A percentile compares a stretch with the other conserved stretches of the same genome.
Conservation (phyloP, 164 flowering plant species). For the Cinnamomum chago region DNA sequence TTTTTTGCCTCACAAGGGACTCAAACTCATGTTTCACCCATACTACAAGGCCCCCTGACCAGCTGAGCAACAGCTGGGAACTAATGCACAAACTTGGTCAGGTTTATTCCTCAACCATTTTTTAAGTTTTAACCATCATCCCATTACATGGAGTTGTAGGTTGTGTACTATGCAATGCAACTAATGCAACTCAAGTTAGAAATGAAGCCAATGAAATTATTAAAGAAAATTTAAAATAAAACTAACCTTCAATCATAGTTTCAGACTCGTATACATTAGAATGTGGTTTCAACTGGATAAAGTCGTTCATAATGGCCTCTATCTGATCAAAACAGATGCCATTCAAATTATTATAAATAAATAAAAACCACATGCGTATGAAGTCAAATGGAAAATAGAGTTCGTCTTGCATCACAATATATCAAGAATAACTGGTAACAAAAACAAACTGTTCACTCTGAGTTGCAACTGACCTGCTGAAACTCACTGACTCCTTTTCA, state of each 20-base stretch:
- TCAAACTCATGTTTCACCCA: no score
- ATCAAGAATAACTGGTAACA: not conserved
- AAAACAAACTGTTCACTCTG: not conserved
- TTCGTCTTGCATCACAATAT: not conserved
- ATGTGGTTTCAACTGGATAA: slow-evolving; percentile 75
- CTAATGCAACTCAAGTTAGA: not conserved
- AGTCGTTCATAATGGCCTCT: slow-evolving; percentile 95
- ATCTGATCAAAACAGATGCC: slow-evolving; percentile 43
- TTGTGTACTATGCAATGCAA: not conserved
- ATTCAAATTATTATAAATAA: not conserved
- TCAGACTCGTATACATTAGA: slow-evolving; percentile 85
- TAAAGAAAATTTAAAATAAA: not conserved
- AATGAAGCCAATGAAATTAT: not conserved
- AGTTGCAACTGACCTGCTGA: not conserved
- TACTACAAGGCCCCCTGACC: no score
- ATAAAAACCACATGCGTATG: not conserved
- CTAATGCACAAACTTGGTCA: not conserved
- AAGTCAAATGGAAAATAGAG: not conserved
- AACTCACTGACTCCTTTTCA: not conserved
- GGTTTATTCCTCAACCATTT: no score
- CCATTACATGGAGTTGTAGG: no score
- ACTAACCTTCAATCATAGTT: slow-evolving; percentile 97
- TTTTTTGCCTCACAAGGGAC: no score
- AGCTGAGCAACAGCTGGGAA: not conserved
- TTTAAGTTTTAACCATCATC: not conserved